Conservation (phyloP, 2,329 filamentous ascomycete genomes). For the Aureobasidium sp. region DNA sequence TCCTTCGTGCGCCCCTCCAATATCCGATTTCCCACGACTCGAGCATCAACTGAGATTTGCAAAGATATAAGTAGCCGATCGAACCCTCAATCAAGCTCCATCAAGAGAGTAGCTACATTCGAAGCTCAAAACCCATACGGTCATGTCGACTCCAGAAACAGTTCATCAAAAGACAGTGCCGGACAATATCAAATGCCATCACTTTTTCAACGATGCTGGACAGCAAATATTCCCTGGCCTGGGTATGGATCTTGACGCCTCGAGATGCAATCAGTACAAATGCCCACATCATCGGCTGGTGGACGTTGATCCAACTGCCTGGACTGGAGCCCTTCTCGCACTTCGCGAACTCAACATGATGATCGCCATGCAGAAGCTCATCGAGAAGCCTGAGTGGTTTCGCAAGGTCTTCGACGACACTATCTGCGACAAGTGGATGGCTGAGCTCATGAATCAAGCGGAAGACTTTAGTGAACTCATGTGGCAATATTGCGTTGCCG, state of each 20-base stretch:
- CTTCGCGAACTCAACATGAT: slow-evolving; percentile 24
- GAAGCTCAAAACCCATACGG: too few species aligned
- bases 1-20: neutral
- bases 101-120: neutral
- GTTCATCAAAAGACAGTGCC: neutral
- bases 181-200: neutral
- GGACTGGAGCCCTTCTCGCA: neutral
- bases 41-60: neutral
- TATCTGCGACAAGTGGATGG: slow-evolving; percentile 21
- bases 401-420: slow-evolving; percentile 23
- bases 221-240: neutral
- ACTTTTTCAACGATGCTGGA: neutral
- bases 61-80: neutral
- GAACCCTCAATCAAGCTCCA: neutral
- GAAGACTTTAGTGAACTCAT: slow-evolving; percentile 2
- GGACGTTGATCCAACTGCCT: neutral
- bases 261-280: neutral
- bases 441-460: slow-evolving; percentile 17
- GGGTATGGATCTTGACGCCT: neutral
- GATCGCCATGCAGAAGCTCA: slow-evolving; percentile 23
- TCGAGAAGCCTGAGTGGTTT: slow-evolving; percentile 27
- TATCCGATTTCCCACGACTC: neutral
- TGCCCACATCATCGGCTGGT: neutral
- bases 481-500: slow-evolving; percentile 29
- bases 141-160: neutral